A percentile compares a stretch with the other conserved stretches of the same genome.
Conservation (phyloP, 441 rosid genomes). For the Theobroma grandiflorum region DNA sequence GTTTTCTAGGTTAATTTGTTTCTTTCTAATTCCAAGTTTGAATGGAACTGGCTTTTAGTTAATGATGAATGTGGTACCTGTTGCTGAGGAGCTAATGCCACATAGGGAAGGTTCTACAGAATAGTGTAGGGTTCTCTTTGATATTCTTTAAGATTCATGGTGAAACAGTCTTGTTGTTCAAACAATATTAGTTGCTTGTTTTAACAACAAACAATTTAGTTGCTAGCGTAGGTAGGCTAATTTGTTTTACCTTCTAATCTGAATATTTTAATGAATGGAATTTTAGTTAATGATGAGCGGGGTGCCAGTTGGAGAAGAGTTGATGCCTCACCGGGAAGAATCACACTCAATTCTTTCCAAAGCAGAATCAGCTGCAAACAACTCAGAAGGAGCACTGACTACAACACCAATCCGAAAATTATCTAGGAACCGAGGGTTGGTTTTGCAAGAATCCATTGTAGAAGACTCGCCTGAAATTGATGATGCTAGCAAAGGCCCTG, state of each 20-base stretch:
- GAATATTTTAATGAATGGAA: background rate
- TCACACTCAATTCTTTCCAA: conserved; percentile 17
- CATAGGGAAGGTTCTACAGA: conserved; percentile 37
- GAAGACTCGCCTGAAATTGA: conserved; percentile 49
- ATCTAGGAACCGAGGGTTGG: conserved; percentile 55
- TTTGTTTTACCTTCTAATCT: background rate
- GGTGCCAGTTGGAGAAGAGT: conserved; percentile 50
- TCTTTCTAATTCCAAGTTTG: background rate
- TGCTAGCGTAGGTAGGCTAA: background rate
- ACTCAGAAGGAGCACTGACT: conserved; percentile 28
- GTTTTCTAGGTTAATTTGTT: background rate
- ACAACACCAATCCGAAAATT: conserved; percentile 57
- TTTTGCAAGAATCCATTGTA: conserved; percentile 51
- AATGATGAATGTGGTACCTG: conserved; percentile 46
- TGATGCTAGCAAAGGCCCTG: conserved; percentile 28
- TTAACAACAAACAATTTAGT: background rate
- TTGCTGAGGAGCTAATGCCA: conserved; percentile 63
- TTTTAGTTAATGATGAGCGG: conserved; percentile 44
- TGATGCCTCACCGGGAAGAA: conserved; percentile 55
- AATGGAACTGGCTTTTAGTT: conserved; percentile 33
- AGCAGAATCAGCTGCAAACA: conserved; percentile 30
- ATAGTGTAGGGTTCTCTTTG: background rate
- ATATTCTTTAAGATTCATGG: background rate
- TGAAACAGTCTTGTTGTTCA: background rate
- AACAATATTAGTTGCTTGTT: background rate